These are phyloP conservation scores for Lentinula detonsa DNA, from an alignment of 768 basidiomycete species.

Conservation along the genomic window DNA sequence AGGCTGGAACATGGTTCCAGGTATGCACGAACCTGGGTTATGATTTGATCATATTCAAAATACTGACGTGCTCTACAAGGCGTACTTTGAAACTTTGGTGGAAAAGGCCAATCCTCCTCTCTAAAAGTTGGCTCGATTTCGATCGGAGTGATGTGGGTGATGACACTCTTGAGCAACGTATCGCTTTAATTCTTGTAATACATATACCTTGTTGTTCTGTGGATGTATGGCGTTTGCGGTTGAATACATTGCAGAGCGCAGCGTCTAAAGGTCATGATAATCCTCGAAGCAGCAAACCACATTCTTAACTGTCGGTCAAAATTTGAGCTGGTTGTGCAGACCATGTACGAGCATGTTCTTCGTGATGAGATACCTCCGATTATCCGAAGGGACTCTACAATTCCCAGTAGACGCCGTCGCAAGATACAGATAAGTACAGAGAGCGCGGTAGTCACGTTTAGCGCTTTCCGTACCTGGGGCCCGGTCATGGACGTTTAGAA, in stretches of 20 bases:
- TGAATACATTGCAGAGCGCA: not conserved
- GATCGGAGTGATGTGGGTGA: not conserved
- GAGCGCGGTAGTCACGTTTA: no score
- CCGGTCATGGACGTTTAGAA: no score
- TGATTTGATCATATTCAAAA: not conserved
- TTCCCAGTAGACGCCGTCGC: no score
- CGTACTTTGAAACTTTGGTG: slow-evolving; percentile 56
- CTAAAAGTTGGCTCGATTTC: slow-evolving; percentile 17
- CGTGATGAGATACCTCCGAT: no score
- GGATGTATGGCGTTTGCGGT: not conserved
- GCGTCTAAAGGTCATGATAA: no score
- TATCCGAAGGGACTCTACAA: no score
- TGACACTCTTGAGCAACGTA: not conserved
- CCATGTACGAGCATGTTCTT: no score
- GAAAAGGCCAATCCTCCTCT: slow-evolving; percentile 47
- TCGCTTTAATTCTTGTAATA: not conserved
- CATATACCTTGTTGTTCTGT: not conserved
- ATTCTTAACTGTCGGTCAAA: no score
- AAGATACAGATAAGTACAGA: no score
- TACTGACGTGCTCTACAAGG: slow-evolving; percentile 14
- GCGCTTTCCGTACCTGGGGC: no score
- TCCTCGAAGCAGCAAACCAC: no score
- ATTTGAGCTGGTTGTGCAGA: no score
- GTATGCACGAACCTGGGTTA: slow-evolving; percentile 9
- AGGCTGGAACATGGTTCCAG: slow-evolving; percentile 64